These are phyloP conservation scores for Plantago lanceolata DNA, from an alignment of 305 asterid genomes.

Conservation along the genomic window DNA sequence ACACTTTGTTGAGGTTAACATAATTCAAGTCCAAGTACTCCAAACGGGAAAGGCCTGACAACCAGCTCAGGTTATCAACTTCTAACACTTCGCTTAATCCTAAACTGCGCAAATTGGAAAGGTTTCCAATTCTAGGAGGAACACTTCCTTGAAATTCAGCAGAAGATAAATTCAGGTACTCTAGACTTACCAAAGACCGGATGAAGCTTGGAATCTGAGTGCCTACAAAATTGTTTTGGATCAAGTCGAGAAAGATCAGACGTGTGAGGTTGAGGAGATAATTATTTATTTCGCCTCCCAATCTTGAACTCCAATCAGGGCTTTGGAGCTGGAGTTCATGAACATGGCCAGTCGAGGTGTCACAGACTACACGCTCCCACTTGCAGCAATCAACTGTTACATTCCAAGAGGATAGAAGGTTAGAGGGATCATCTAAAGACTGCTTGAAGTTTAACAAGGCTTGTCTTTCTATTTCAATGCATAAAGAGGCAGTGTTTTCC, in stretches of 20 bases:
- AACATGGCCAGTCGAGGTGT: constrained; percentile 30
- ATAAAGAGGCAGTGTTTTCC: not conserved
- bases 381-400: constrained; percentile 24
- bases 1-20: constrained; percentile 27
- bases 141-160: constrained; percentile 22
- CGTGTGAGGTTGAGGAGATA: constrained; percentile 15
- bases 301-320: not conserved
- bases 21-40: constrained; percentile 26
- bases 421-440: constrained; percentile 18
- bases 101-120: constrained; percentile 29
- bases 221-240: not conserved
- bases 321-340: constrained; percentile 23
- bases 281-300: constrained; percentile 6
- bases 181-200: constrained; percentile 17
- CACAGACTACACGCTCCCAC: constrained; percentile 27
- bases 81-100: not conserved
- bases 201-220: constrained; percentile 25
- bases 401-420: constrained; percentile 20
- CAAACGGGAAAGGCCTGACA: constrained; percentile 23
- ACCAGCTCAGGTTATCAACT: constrained; percentile 34
- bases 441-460: constrained; percentile 23
- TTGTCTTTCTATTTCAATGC: constrained; percentile 24
- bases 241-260: constrained; percentile 13
- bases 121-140: constrained; percentile 24
- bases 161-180: constrained; percentile 8